Evolutionary conservation across 2,329 filamentous ascomycete genomes (phyloP).

Genomic region (Colletotrichum sp.): DNA sequence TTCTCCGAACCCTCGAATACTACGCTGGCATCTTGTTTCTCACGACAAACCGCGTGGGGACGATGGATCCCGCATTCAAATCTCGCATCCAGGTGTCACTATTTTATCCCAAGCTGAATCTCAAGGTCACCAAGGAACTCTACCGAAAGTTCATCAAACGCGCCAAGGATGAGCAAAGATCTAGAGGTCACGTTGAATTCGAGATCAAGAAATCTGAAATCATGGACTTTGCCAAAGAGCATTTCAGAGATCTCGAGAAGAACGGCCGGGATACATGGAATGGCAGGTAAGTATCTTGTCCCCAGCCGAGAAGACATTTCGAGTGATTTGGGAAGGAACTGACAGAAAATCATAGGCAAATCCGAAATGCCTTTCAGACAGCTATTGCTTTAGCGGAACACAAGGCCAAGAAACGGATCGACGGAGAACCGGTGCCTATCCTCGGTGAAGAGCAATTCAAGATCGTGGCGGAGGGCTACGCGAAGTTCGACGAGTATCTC

Average conservation of each 20-base stretch:
- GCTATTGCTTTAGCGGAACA: constrained; percentile 24
- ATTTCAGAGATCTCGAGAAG: background rate
- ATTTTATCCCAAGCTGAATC: constrained; percentile 37
- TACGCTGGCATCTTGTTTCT: constrained; percentile 52
- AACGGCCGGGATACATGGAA: constrained; percentile 20
- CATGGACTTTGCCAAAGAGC: background rate
- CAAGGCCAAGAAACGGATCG: background rate
- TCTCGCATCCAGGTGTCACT: constrained; percentile 52
- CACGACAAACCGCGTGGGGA: constrained; percentile 48
- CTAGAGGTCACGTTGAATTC: background rate
- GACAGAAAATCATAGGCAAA: constrained; percentile 16
- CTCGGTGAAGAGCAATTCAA: background rate
- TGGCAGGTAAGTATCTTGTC: background rate
- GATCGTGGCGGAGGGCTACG: background rate
- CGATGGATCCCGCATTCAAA: constrained; percentile 52
- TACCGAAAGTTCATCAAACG: constrained; percentile 9
- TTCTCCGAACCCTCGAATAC: constrained; percentile 48
- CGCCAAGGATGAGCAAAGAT: constrained; percentile 1
- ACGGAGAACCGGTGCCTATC: background rate
- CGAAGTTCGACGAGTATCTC: background rate
- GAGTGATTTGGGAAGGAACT: background rate
- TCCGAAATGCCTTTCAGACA: constrained; percentile 28
- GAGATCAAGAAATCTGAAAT: background rate
- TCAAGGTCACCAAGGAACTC: background rate
- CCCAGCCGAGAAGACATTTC: background rate